A percentile compares a stretch with the other conserved stretches of the same genome.
Evolutionary conservation across 2,329 filamentous ascomycete species (phyloP).

Genomic region (Aspergillus thermomutatus): DNA sequence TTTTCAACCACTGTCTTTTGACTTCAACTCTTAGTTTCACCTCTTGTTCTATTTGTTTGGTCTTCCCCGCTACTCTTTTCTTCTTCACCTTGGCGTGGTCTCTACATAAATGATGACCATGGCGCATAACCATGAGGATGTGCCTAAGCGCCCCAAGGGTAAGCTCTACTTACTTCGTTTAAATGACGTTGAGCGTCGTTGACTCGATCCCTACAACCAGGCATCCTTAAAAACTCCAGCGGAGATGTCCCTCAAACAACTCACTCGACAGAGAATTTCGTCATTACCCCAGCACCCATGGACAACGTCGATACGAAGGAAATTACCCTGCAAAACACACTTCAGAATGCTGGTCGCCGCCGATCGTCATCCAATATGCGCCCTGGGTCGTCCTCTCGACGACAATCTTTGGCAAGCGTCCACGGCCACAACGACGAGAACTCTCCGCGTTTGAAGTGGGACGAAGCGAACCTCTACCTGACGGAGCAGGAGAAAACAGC

Average conservation of each 20-base stretch:
- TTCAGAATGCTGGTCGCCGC: constrained; percentile 86
- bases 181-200: not conserved
- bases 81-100: constrained; percentile 1
- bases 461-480: constrained; percentile 95
- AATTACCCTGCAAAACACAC: constrained; percentile 87
- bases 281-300: constrained; percentile 38
- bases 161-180: constrained; percentile 8
- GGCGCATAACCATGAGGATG: constrained; percentile 31
- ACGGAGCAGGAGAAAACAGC: constrained; percentile 92
- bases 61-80: not conserved
- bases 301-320: constrained; percentile 68
- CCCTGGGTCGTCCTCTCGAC: constrained; percentile 63
- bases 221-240: constrained; percentile 85
- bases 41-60: not conserved
- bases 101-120: constrained; percentile 21
- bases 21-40: not conserved
- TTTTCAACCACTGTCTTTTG: not conserved
- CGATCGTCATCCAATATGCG: constrained; percentile 73
- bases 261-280: constrained; percentile 40
- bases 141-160: constrained; percentile 42
- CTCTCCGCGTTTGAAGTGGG: constrained; percentile 87
- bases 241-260: constrained; percentile 57
- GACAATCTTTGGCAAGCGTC: constrained; percentile 59
- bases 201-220: constrained; percentile 44
- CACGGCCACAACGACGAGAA: constrained; percentile 54